These are phyloP conservation scores for Clitocybe nebularis DNA, from an alignment of 1,284 basidiomycete genomes.

Conservation along the genomic window DNA sequence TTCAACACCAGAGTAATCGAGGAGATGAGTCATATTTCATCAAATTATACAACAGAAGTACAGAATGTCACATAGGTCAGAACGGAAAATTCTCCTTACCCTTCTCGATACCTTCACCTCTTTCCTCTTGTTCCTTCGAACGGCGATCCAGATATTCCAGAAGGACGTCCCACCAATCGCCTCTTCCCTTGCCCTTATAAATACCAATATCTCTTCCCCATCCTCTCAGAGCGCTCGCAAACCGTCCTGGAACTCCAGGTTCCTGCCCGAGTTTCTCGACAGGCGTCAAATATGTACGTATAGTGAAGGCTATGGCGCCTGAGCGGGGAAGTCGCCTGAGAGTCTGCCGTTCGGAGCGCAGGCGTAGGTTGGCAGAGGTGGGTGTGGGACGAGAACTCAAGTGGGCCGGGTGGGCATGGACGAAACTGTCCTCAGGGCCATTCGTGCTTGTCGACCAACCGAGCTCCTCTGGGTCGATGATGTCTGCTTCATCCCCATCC, in stretches of 20 bases:
- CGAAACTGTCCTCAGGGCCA: conserved; percentile 59
- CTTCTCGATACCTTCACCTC: neutral
- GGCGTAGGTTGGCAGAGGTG: conserved; percentile 46
- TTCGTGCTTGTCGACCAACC: conserved; percentile 63
- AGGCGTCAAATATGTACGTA: conserved; percentile 68
- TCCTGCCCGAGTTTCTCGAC: conserved; percentile 57
- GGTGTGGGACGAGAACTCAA: conserved; percentile 19
- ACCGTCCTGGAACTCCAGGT: conserved; percentile 58
- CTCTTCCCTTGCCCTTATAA: conserved; percentile 52
- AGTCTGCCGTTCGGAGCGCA: conserved; percentile 72
- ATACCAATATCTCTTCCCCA: conserved; percentile 66
- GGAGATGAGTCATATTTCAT: too few relatives aligned
- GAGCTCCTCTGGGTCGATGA: conserved; percentile 67
- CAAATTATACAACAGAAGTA: too few relatives aligned
- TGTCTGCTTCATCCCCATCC: too few relatives aligned
- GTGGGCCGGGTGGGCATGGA: conserved; percentile 29
- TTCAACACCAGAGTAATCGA: too few relatives aligned
- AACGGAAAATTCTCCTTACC: neutral
- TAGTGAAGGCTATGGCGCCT: conserved; percentile 75
- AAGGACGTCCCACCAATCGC: neutral
- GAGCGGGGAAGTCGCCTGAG: conserved; percentile 62
- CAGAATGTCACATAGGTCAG: too few relatives aligned
- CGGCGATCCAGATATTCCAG: neutral
- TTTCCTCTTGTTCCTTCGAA: neutral
- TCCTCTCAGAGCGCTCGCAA: conserved; percentile 64